phyloP scores from a whole-genome alignment of 805 yeast species.

The Saccharomycopsis amapae region DNA sequence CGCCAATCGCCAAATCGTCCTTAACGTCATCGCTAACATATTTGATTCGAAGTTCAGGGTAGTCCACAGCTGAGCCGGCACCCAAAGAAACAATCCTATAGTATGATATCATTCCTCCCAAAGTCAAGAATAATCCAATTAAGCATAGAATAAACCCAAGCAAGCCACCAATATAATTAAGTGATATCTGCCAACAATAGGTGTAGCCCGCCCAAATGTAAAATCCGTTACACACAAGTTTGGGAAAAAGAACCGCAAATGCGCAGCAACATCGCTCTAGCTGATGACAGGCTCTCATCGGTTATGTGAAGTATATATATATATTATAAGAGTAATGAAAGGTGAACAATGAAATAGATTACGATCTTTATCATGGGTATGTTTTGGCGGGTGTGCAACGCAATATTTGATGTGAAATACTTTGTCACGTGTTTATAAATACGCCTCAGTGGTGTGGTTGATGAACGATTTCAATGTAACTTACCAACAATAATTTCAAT shows the following conservation, averaged over 20 bases:
- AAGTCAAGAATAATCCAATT: constrained; percentile 27
- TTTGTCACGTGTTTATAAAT: too few relatives aligned
- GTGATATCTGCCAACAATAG: constrained; percentile 26
- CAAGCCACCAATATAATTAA: constrained; percentile 22
- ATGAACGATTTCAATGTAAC: too few relatives aligned
- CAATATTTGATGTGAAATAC: too few relatives aligned
- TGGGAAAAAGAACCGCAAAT: constrained; percentile 39
- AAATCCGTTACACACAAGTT: constrained; percentile 34
- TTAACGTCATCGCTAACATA: neutral
- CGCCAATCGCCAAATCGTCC: constrained; percentile 2
- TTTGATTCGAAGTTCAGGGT: constrained; percentile 28
- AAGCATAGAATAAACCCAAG: constrained; percentile 23
- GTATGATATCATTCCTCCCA: constrained; percentile 37
- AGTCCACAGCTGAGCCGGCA: constrained; percentile 51
- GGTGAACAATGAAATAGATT: too few relatives aligned
- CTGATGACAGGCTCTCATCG: neutral
- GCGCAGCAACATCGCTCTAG: constrained; percentile 27
- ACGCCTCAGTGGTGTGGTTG: too few relatives aligned
- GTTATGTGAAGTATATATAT: neutral
- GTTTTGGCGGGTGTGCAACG: too few relatives aligned
- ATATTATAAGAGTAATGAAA: too few relatives aligned
- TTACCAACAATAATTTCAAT: too few relatives aligned
- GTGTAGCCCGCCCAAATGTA: constrained; percentile 43
- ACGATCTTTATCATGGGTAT: too few relatives aligned
- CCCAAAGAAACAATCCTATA: constrained; percentile 39